phyloP scores from a whole-genome alignment of 805 yeast species.

The Helenozyma baotianmanensis region DNA sequence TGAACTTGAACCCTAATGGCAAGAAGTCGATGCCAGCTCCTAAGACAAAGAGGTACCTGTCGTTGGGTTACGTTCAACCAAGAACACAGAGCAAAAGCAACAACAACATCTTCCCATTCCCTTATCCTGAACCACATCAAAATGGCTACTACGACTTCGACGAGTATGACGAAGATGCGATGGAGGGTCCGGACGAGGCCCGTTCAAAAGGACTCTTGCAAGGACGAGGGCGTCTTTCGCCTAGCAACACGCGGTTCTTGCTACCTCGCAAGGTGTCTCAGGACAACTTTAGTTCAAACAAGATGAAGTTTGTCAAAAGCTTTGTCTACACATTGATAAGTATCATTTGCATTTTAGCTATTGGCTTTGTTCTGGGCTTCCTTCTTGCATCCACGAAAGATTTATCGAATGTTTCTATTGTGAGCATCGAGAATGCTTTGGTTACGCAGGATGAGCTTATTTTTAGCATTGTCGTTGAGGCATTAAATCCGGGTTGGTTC shows the following conservation, averaged over 20 bases:
- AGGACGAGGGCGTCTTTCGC: constrained; percentile 18
- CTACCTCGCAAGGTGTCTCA: constrained; percentile 28
- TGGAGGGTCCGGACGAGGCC: constrained; percentile 1
- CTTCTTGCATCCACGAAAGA: constrained; percentile 84
- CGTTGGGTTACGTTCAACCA: constrained; percentile 31
- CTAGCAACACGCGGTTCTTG: constrained; percentile 21
- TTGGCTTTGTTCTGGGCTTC: constrained; percentile 82
- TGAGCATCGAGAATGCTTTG: constrained; percentile 62
- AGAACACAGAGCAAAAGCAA: constrained; percentile 6
- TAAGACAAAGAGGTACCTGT: constrained; percentile 32
- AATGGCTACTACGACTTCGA: constrained; percentile 35
- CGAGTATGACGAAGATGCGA: constrained; percentile 34
- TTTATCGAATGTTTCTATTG: constrained; percentile 58
- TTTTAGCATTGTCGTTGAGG: constrained; percentile 72
- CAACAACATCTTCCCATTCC: constrained; percentile 30
- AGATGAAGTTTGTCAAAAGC: constrained; percentile 22
- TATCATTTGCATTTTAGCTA: constrained; percentile 48
- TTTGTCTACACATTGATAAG: constrained; percentile 42
- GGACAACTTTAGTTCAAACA: constrained; percentile 6
- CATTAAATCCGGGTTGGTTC: constrained; percentile 84
- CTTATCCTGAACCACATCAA: constrained; percentile 26
- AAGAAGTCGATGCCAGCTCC: constrained; percentile 16
- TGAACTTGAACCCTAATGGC: constrained; percentile 30
- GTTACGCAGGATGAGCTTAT: constrained; percentile 82
- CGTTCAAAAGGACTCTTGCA: constrained; percentile 4